Base-by-base conservation (phyloP, 2,329 filamentous ascomycete species). In the Sphaerulina musiva region DNA sequence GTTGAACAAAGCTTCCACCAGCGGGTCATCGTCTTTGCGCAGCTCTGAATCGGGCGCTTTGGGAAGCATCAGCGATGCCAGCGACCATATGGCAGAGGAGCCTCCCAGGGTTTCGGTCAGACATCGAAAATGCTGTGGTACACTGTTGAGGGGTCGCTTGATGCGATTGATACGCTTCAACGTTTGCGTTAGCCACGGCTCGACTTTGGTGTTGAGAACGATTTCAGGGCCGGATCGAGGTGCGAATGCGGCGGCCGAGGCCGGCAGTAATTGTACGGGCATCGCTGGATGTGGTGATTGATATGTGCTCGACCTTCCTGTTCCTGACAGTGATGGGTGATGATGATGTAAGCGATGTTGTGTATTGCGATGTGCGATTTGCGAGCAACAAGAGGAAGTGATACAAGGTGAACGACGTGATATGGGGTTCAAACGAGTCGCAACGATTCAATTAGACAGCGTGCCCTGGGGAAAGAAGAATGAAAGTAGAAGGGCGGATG, bases 101-200 rank as follows among this genome's bases (percentile, higher is more conserved):
- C 87, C 91, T 40, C 92, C 96, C 51, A 98, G 79, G 0, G 87
- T 95, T 78, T 97, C 93, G 54, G 91, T 95, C 66, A 98, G 81
- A 75, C 92, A 97, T 78, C 89, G 83, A 65, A 91, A 90, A 76
- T 97, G 93, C 73, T 98, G 93, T 54, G 89, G 85, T 46, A 96
- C 88, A 72, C 88, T 96, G 81, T 98, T 98, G 73, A 97, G 82
- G 58, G 93, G 92, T 66, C 93, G 87, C 82, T 97, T 98, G 67
- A 96, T 84, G 64, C 87, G 83, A 80, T 95, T 97, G 76, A 96
- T 90, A 72, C 93, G 85, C 81, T 97, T 97, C 67, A 98, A 80
- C 9, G 91, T 95, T 70, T 91, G 88, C 36, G 93, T 98, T 73
- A 97, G 81, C 93, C 93, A 98, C 56, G 90, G 87, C 76, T 96